phyloP scores from a whole-genome alignment of 2,329 filamentous ascomycete species.

The Blastomyces percursus region DNA sequence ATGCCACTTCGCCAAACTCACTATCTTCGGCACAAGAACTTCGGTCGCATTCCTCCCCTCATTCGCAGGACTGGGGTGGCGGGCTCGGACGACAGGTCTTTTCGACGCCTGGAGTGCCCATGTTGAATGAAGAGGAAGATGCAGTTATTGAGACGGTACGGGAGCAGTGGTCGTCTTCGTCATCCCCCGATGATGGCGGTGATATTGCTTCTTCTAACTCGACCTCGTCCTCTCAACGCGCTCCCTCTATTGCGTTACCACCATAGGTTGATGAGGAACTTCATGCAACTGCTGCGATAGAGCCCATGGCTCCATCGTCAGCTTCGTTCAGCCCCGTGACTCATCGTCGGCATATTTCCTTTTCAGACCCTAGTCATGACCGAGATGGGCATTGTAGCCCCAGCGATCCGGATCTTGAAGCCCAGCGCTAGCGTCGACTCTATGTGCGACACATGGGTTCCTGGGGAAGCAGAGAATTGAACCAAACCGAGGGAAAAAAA shows the following conservation, averaged over 20 bases:
- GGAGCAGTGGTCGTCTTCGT: not conserved
- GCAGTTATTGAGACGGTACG: not conserved
- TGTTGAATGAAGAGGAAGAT: constrained; percentile 1
- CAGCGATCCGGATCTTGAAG: not conserved
- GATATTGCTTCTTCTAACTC: not conserved
- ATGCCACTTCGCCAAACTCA: not conserved
- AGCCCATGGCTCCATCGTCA: not conserved
- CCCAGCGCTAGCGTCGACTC: not conserved
- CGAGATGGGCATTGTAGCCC: not conserved
- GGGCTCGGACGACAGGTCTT: not conserved
- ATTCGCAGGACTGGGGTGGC: not conserved
- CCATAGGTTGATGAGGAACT: not conserved
- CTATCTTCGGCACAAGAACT: not conserved
- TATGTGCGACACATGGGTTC: too few species aligned
- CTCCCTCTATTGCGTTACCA: not conserved
- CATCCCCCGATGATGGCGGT: not conserved
- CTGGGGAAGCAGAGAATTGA: not conserved
- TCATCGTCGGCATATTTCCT: constrained; percentile 1
- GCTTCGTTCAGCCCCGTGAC: not conserved
- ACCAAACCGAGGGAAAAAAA: not conserved
- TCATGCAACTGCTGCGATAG: not conserved
- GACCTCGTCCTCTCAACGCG: not conserved
- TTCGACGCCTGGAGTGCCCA: not conserved
- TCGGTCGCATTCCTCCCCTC: not conserved
- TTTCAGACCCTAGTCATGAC: not conserved